Conservation (phyloP, 2,329 filamentous ascomycete genomes). For the Fusarium anguioides region DNA sequence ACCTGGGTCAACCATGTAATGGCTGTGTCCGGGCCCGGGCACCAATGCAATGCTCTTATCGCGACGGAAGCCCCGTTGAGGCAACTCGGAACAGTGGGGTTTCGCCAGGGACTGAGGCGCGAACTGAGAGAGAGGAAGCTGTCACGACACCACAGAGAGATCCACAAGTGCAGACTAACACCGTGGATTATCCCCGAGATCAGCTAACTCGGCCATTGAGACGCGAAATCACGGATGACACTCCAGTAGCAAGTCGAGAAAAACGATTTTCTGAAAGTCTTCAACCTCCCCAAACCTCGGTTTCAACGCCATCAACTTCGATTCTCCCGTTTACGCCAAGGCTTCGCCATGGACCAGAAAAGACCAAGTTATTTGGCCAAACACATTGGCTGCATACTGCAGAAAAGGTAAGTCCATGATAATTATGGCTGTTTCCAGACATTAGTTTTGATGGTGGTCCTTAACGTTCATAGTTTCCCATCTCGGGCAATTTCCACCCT, state of each 20-base stretch:
- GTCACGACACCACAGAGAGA: not conserved
- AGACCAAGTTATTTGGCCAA: constrained; percentile 45
- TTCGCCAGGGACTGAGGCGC: not conserved
- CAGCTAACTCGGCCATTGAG: constrained; percentile 1
- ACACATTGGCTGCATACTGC: constrained; percentile 46
- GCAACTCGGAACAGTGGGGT: not conserved
- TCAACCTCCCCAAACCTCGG: not conserved
- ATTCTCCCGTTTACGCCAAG: constrained; percentile 40
- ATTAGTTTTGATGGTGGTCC: not conserved
- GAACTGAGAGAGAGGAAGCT: constrained; percentile 3
- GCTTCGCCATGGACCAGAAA: constrained; percentile 43
- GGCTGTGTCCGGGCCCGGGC: constrained; percentile 41
- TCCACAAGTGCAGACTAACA: not conserved
- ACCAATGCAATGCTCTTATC: constrained; percentile 43
- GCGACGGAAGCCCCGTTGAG: constrained; percentile 26
- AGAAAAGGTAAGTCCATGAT: constrained; percentile 35
- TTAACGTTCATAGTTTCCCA: constrained; percentile 39
- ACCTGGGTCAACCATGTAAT: constrained; percentile 38
- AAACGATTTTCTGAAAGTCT: not conserved
- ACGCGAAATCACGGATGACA: not conserved
- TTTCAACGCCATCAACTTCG: constrained; percentile 8
- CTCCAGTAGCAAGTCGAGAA: not conserved
- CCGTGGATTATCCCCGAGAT: constrained; percentile 24
- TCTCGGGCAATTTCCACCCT: constrained; percentile 41
- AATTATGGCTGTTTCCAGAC: not conserved